Base-by-base conservation (phyloP, 306 rosid species). In the Quercus robur region DNA sequence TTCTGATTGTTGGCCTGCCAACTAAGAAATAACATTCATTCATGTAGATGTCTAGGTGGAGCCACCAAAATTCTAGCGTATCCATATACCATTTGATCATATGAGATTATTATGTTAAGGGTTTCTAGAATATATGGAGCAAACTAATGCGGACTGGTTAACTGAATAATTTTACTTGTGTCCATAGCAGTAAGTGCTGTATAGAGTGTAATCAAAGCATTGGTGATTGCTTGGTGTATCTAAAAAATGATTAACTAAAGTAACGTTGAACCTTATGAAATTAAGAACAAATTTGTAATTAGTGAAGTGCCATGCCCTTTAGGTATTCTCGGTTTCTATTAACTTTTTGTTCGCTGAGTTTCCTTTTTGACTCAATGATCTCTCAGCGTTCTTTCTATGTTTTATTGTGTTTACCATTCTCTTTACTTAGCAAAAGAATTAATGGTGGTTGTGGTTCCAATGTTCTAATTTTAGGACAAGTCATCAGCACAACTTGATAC, bases 391-490 rank as follows among this genome's bases (percentile, higher is more conserved):
- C 75, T 79, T 19, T 3, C 9, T 78, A 52, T 61, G 26, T 70
- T 26, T 41, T 21, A 7, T 18, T 41, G 17, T 59, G 75, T 31
- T 75, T 28, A 20, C 31, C 20, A 56, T 70, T 18, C 6, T 21
- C 4, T 6, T 55, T 21, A 28, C 21, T 61, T 67, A 35, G 35
- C 38, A 46, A 71, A 70, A 10, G 17, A 41, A 71, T 54, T 74
- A 49, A 41, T 59, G 67, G 33, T 31, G 55, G 33, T 56, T 75
- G n/a, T 44, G 6, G 75, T 82, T 66, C 77, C 38, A 23, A 71
- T 67, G 23, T 69, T 67, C 18, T 80, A 81, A 81, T 71, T 78
- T 74, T 82, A 95, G 92, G 97, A 91, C 25, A 85, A 84, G 49
- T 61, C 84, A 80, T 82, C 85, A 17, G 83, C 75, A 75, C 76